Evolutionary conservation across 208 protist species (phyloP), one percentile per base, ranked within the genome.

Genomic region (Trypanosoma mega): DNA sequence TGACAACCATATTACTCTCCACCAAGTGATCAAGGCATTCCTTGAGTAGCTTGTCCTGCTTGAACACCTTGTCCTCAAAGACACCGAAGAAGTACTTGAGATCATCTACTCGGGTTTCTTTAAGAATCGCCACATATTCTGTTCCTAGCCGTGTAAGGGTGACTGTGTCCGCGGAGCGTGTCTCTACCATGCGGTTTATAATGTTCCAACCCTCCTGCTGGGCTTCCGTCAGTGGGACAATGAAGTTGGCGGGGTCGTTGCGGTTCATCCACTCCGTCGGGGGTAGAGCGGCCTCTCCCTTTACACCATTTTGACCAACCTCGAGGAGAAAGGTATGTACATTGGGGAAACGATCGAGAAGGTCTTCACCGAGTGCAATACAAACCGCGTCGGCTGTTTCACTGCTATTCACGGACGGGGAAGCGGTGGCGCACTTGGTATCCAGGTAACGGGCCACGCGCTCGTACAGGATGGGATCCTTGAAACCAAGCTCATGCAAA

Each of bases 81-180:
- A 90, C 74, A 36, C 65, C 85, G 63, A 95, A 95, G 50, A 95
- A 92, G 59, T 81, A 82, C 53, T 86, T 88, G 63, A 82, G 80
- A 53, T 95, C 88, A 72, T 92, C 88, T 1, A 87, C 83, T 43
- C 81, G 85, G 9, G 78, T 72, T 16, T 63, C 39, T n/a, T 68
- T 69, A 16, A 95, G 64, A 34, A 80, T 63, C 20, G 45, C 46
- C 8, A 91, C 34, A 59, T 95, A 95, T 20, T 72, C 62, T 57
- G 66, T 47, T n/a, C 81, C 85, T 14, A 91, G 73, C 4, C 20
- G 20, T 16, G 39, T 58, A 27, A 92, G 66, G 26, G 56, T 36
- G 18, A 70, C 67, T 14, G 46, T 68, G 34, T 82, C 81, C 57
- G 87, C 72, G 8, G 78, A 34, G 21, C 75, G 82, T 20, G 80